Percentiles rank a stretch among this genome's conserved stretches.
Conservation (phyloP, 1,139 yeast genomes). For the Lodderomyces oxycetoniae region DNA sequence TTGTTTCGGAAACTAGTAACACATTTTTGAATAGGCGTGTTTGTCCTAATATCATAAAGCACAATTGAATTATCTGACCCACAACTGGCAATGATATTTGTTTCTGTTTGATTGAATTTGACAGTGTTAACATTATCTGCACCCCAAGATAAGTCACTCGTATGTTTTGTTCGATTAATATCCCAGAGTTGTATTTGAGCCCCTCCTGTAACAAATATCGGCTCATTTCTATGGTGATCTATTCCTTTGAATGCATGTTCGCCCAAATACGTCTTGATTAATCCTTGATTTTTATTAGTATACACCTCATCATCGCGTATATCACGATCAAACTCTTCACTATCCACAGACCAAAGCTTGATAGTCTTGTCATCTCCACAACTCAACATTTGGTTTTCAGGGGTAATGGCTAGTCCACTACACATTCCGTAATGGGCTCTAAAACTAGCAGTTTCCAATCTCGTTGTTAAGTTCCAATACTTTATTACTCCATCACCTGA, state of each 20-base stretch:
- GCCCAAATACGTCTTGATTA: constrained; percentile 73
- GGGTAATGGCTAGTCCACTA: constrained; percentile 79
- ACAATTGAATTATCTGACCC: constrained; percentile 88
- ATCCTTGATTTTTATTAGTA: constrained; percentile 35
- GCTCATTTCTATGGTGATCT: constrained; percentile 77
- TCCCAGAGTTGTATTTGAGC: constrained; percentile 90
- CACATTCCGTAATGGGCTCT: constrained; percentile 92
- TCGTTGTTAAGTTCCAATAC: constrained; percentile 79
- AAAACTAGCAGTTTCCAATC: constrained; percentile 70
- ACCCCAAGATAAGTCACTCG: constrained; percentile 87
- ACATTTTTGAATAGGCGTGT: constrained; percentile 86
- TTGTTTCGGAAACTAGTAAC: constrained; percentile 81
- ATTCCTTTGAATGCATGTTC: constrained; percentile 80
- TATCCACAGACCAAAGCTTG: constrained; percentile 69
- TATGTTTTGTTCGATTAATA: constrained; percentile 67
- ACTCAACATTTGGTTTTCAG: constrained; percentile 56
- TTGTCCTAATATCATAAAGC: constrained; percentile 87
- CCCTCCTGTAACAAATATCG: constrained; percentile 88
- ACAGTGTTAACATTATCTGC: constrained; percentile 85
- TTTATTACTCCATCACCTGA: constrained; percentile 94
- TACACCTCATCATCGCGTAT: constrained; percentile 36
- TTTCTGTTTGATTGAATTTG: constrained; percentile 85
- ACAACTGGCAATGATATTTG: constrained; percentile 73
- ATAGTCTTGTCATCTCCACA: constrained; percentile 91
- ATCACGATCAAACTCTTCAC: constrained; percentile 37